Percentiles rank a stretch among this genome's conserved stretches.
Conservation (phyloP, 108 stramenopile genomes). For the Skeletonema menzelii region DNA sequence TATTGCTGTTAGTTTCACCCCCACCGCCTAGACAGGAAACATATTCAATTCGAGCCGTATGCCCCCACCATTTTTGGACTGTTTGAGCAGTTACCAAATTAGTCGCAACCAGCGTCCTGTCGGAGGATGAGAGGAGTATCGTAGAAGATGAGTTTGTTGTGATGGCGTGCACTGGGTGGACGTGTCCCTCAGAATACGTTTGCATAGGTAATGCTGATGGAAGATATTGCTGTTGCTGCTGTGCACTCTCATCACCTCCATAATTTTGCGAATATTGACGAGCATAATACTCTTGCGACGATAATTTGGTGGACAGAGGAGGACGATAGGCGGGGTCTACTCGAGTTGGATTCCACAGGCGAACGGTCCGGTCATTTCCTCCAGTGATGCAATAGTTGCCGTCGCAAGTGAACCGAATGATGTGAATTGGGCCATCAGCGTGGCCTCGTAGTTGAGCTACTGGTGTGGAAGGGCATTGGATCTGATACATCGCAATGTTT, state of each 20-base stretch:
- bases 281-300: slow-evolving; percentile 24
- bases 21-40: slow-evolving; percentile 47
- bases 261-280: slow-evolving; percentile 4
- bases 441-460: slow-evolving; percentile 61
- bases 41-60: slow-evolving; percentile 72
- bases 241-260: background rate
- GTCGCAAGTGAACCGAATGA: slow-evolving; percentile 54
- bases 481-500: too few relatives aligned
- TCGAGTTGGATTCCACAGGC: slow-evolving; percentile 84
- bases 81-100: slow-evolving; percentile 71
- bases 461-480: slow-evolving; percentile 40
- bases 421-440: slow-evolving; percentile 61
- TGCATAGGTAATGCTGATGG: slow-evolving; percentile 80
- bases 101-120: slow-evolving; percentile 67
- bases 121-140: slow-evolving; percentile 59
- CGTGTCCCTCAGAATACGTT: slow-evolving; percentile 65
- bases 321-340: slow-evolving; percentile 60
- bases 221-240: slow-evolving; percentile 14
- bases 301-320: slow-evolving; percentile 3
- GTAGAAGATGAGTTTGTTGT: slow-evolving; percentile 44
- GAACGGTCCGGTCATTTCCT: slow-evolving; percentile 75
- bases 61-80: slow-evolving; percentile 63
- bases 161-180: slow-evolving; percentile 67
- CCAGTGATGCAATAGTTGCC: slow-evolving; percentile 83
- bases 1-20: background rate